Evolutionary conservation across 2,329 filamentous ascomycete species (phyloP).

Genomic region (Gnomoniopsis smithogilvyi): DNA sequence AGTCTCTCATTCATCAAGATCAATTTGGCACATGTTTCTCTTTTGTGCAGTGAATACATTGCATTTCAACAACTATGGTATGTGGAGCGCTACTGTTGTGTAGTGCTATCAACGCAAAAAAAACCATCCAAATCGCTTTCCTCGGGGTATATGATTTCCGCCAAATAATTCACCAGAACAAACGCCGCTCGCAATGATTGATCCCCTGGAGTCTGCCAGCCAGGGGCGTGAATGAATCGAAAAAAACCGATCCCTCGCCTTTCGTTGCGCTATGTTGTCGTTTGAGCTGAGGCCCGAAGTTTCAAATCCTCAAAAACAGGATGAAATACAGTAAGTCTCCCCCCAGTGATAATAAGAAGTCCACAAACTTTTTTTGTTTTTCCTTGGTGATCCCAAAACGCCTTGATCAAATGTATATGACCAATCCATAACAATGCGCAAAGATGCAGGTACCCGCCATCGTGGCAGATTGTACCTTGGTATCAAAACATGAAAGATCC

Average conservation of each 20-base stretch:
- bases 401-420: not conserved
- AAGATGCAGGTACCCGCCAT: not conserved
- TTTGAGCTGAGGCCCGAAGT: slow-evolving; percentile 31
- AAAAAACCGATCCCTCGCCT: not conserved
- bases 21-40: not conserved
- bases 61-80: not conserved
- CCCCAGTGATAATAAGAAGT: not conserved
- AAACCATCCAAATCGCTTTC: slow-evolving; percentile 19
- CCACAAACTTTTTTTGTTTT: not conserved
- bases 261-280: slow-evolving; percentile 3
- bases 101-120: not conserved
- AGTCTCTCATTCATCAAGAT: not conserved
- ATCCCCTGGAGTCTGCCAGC: slow-evolving; percentile 26
- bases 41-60: not conserved
- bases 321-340: not conserved
- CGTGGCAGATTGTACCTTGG: no score
- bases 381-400: slow-evolving; percentile 5
- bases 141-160: slow-evolving; percentile 37
- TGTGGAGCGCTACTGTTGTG: not conserved
- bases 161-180: slow-evolving; percentile 42
- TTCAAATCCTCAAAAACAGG: not conserved
- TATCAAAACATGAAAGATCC: no score
- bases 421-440: not conserved
- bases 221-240: slow-evolving; percentile 12
- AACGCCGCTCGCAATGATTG: slow-evolving; percentile 28